A percentile compares a stretch with the other conserved stretches of the same genome.
These are phyloP conservation scores for Calonectria multiphialidica DNA, from an alignment of 2,329 filamentous ascomycete genomes.

Conservation along the genomic window DNA sequence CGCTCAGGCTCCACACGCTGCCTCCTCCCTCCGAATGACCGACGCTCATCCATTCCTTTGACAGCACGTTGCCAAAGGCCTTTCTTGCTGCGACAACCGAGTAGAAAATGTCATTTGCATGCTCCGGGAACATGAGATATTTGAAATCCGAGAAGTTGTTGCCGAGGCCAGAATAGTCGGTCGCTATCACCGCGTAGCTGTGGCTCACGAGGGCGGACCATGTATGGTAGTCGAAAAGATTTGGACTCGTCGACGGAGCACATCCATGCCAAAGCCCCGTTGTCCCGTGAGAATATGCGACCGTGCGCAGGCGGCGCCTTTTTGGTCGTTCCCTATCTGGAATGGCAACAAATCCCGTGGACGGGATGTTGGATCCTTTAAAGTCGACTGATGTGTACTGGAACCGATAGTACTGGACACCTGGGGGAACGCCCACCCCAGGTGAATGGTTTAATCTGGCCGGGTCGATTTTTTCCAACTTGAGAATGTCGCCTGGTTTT, in stretches of 20 bases:
- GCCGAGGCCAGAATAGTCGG: not conserved
- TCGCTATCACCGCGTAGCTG: not conserved
- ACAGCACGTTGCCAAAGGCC: not conserved
- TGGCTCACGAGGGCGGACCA: not conserved
- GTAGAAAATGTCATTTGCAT: not conserved
- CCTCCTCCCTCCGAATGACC: not conserved
- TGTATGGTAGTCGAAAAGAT: not conserved
- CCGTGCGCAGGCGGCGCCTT: not conserved
- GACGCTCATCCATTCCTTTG: slow-evolving; percentile 3
- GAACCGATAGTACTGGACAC: not conserved
- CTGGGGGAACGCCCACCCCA: not conserved
- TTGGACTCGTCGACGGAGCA: not conserved
- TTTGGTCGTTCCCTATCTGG: not conserved
- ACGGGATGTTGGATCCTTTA: not conserved
- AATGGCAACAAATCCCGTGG: not conserved
- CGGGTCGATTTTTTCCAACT: not conserved
- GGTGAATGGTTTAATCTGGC: not conserved
- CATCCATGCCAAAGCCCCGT: not conserved
- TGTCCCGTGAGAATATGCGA: not conserved
- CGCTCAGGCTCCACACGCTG: not conserved
- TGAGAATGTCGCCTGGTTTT: not conserved
- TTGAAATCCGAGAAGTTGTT: not conserved
- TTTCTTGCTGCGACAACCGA: not conserved
- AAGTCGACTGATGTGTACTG: not conserved
- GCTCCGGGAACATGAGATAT: not conserved